Evolutionary conservation across 2,329 filamentous ascomycete species (phyloP), one percentile per base, ranked within the genome.

Genomic region (Mycosphaerella sp.): DNA sequence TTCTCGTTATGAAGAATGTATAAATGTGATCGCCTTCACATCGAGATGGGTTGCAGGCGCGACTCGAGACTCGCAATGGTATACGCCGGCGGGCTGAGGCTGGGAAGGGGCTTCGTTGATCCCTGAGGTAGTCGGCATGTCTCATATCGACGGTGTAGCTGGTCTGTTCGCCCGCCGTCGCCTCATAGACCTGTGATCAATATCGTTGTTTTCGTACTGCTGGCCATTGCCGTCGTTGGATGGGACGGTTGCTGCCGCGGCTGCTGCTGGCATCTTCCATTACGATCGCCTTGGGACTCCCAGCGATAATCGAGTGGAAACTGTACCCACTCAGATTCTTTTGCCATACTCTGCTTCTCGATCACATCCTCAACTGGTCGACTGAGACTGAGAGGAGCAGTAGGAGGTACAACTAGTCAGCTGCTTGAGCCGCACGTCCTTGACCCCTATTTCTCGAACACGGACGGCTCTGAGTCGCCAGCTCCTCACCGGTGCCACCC

Each of bases 401-500:
- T 25, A 25, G 7, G 21, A 6, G n/a, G n/a, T n/a, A n/a, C n/a
- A n/a, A n/a, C n/a, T 25, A 25, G 21, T 25, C 21, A 25, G 21
- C 21, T 25, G 21, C 21, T 34, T 34, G 6, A 34, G 30, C 30
- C 30, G 30, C 30, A 34, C 45, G 45, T 49, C 45, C 32, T 41
- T 42, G 36, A 12, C 35, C 25, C 35, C 35, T 27, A 32, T 32
- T 48, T 40, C 37, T 21, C 17, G 17, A 13, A 17, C 16, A 16
- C 39, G 12, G 6, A 41, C 14, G 7, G 39, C 41, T 18, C 41
- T 40, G 37, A 32, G 39, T 37, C 37, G 39, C 44, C 45, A 39
- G 39, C 39, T 42, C 45, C 35, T 49, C 45, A 49, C 45, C 45
- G 45, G 45, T 49, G 41, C 44, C 45, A 49, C 45, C 45, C 45